Evolutionary conservation across 495 filamentous ascomycete species (phyloP).

Genomic region (Tuber microsphaerosporum): DNA sequence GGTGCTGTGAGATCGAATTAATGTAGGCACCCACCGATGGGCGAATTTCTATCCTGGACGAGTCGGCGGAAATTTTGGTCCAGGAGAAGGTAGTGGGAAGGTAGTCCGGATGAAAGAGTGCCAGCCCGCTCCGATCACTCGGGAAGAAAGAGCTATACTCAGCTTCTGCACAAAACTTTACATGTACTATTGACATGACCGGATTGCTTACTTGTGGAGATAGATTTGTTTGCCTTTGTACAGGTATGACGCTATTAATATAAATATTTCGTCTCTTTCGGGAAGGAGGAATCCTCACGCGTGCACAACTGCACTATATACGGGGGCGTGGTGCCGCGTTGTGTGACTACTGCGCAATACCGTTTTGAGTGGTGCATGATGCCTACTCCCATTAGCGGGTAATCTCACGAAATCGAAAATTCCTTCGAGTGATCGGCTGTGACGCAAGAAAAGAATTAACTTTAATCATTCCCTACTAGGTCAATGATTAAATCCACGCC

Average conservation of each 20-base stretch:
- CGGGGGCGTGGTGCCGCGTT: background rate
- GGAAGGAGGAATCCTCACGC: background rate
- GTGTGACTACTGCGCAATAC: background rate
- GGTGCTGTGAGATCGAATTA: background rate
- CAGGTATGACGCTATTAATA: background rate
- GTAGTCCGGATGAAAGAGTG: too few relatives aligned
- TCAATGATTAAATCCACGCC: background rate
- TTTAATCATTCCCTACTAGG: background rate
- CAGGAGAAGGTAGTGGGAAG: too few relatives aligned
- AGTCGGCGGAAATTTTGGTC: too few relatives aligned
- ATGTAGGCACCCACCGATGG: too few relatives aligned
- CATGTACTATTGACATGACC: background rate
- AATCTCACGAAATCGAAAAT: background rate
- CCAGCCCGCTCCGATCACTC: background rate
- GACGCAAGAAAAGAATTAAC: background rate
- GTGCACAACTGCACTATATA: background rate
- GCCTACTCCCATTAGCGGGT: background rate
- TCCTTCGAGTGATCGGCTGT: background rate
- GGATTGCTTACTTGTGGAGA: background rate
- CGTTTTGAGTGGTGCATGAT: too few relatives aligned
- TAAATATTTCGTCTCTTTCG: too few relatives aligned
- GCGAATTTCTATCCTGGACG: background rate
- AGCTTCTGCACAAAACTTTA: background rate
- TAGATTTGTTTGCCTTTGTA: background rate
- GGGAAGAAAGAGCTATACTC: background rate